Conservation (phyloP, 139 green algal species). For the Raphidocelis subcapitata region DNA sequence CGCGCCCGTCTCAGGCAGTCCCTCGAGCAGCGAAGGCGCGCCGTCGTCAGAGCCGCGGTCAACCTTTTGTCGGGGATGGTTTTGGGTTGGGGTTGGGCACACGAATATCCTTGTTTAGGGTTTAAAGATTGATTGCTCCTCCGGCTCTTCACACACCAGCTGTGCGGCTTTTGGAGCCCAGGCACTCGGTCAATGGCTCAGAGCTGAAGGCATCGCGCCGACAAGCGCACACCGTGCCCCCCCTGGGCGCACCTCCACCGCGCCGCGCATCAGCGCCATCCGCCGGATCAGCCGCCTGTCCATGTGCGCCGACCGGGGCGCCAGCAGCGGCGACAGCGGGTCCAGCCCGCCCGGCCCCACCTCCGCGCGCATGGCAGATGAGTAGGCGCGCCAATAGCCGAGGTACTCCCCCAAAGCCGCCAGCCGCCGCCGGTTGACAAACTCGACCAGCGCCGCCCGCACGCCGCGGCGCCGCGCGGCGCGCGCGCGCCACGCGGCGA, state of each 20-base stretch:
- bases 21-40: conserved; percentile 4
- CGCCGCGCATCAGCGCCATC: conserved; percentile 13
- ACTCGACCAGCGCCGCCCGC: no score
- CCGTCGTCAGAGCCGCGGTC: conserved; percentile 18
- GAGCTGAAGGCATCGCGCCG: not conserved
- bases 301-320: conserved; percentile 13
- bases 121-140: not conserved
- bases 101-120: not conserved
- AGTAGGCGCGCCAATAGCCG: conserved; percentile 17
- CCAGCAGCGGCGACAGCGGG: conserved; percentile 14
- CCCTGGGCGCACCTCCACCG: not conserved
- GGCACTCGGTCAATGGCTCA: not conserved
- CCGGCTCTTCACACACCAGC: not conserved
- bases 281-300: conserved; percentile 16
- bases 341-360: not conserved
- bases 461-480: conserved; percentile 3
- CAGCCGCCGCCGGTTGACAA: conserved; percentile 25
- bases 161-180: not conserved
- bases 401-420: conserved; percentile 16
- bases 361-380: conserved; percentile 14
- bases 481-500: no score
- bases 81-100: not conserved
- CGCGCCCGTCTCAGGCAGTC: conserved; percentile 5
- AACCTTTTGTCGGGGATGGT: conserved; percentile 17
- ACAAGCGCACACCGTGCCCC: not conserved